Evolutionary conservation across 1,284 basidiomycete species (phyloP).

Genomic region (Crepidotus sp.): DNA sequence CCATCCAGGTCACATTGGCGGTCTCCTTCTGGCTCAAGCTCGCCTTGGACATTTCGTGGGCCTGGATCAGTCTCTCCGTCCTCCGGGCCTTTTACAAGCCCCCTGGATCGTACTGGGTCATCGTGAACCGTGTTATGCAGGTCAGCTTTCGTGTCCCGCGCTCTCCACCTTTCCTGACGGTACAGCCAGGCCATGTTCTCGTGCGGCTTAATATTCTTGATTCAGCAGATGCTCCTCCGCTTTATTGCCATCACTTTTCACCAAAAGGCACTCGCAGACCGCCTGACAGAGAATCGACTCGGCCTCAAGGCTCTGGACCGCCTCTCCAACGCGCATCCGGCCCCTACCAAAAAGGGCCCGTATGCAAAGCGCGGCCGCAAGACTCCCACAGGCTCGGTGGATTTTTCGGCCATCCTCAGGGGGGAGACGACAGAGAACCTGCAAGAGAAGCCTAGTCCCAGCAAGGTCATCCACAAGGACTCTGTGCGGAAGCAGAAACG

Average conservation of each 20-base stretch:
- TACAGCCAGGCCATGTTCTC: slow-evolving; percentile 51
- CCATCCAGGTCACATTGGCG: slow-evolving; percentile 53
- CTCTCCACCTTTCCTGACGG: neutral
- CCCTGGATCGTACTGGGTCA: slow-evolving; percentile 56
- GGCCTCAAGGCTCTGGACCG: slow-evolving; percentile 62
- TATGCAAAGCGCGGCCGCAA: slow-evolving; percentile 25
- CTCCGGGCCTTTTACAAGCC: slow-evolving; percentile 50
- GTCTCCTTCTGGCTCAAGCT: slow-evolving; percentile 58
- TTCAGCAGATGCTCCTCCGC: slow-evolving; percentile 59
- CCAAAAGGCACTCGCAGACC: slow-evolving; percentile 62
- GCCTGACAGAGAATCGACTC: slow-evolving; percentile 58
- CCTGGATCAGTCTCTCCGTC: slow-evolving; percentile 58
- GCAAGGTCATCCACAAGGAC: slow-evolving; percentile 22
- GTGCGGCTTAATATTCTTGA: slow-evolving; percentile 42
- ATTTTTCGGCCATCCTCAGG: slow-evolving; percentile 11
- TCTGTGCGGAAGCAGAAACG: slow-evolving; percentile 34
- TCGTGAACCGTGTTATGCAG: slow-evolving; percentile 64
- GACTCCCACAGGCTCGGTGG: slow-evolving; percentile 16
- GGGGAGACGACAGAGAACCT: slow-evolving; percentile 12
- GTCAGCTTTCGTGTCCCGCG: slow-evolving; percentile 23
- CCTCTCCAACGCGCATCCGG: slow-evolving; percentile 54
- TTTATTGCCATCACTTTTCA: slow-evolving; percentile 76
- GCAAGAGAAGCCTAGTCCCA: slow-evolving; percentile 16
- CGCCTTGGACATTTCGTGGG: slow-evolving; percentile 53
- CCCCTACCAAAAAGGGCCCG: slow-evolving; percentile 23